These are phyloP conservation scores for Microsporum ferrugineum DNA, from an alignment of 2,329 filamentous ascomycete genomes.

Conservation along the genomic window DNA sequence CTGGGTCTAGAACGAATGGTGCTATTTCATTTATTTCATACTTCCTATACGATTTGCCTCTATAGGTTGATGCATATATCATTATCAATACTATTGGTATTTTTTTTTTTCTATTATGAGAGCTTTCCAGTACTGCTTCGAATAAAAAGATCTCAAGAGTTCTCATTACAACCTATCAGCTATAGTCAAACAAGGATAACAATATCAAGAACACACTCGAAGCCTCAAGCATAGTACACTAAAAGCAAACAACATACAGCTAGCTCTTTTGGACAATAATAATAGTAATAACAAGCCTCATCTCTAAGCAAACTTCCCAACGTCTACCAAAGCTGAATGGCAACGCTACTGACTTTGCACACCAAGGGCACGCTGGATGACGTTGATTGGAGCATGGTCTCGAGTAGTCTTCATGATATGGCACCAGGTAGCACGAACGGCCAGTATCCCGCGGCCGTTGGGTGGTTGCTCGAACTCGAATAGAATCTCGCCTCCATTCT, in stretches of 20 bases:
- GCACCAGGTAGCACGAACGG: conserved; percentile 62
- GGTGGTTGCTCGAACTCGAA: conserved; percentile 42
- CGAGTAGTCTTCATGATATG: conserved; percentile 70
- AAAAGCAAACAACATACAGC: neutral
- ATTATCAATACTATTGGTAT: neutral
- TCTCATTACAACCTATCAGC: neutral
- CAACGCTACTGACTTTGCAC: neutral
- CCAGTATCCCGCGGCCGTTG: conserved; percentile 26
- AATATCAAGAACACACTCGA: neutral
- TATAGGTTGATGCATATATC: neutral
- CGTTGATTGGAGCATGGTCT: conserved; percentile 54
- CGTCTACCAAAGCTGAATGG: neutral
- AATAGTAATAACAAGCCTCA: neutral
- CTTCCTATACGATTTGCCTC: neutral
- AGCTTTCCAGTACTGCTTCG: too few relatives aligned
- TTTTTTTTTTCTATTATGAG: neutral
- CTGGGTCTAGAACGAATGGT: neutral
- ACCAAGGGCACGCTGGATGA: conserved; percentile 40
- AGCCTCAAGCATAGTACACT: too few relatives aligned
- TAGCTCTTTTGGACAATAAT: neutral
- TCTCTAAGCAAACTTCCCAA: neutral
- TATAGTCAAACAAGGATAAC: neutral
- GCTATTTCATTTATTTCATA: neutral
- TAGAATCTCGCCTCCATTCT: conserved; percentile 69
- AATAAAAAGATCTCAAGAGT: neutral